phyloP scores from a whole-genome alignment of 1,139 yeast genomes.

The Geotrichum restrictum region DNA sequence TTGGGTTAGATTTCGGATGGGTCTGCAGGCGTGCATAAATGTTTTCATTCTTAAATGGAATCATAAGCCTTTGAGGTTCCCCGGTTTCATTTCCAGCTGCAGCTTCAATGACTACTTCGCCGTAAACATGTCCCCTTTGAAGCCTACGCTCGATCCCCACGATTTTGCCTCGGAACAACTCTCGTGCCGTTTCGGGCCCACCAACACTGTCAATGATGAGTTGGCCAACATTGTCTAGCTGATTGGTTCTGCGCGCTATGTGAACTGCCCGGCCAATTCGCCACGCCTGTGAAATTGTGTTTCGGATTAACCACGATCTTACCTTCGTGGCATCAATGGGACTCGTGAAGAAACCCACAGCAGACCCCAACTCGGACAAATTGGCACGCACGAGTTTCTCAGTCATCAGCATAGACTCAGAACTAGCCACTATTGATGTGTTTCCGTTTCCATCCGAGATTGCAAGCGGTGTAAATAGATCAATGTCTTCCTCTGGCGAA shows the following conservation, averaged over 20 bases:
- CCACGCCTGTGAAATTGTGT: constrained; percentile 45
- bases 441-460: constrained; percentile 49
- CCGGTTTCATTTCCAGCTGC: constrained; percentile 17
- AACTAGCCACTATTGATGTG: constrained; percentile 39
- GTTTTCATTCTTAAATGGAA: constrained; percentile 50
- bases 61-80: constrained; percentile 29
- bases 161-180: constrained; percentile 46
- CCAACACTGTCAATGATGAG: constrained; percentile 43
- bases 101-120: constrained; percentile 45
- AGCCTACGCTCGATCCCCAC: constrained; percentile 43
- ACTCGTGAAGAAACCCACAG: constrained; percentile 42
- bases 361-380: constrained; percentile 42
- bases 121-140: constrained; percentile 47
- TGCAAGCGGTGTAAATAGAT: constrained; percentile 40
- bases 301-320: constrained; percentile 22
- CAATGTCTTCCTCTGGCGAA: constrained; percentile 26
- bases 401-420: constrained; percentile 38
- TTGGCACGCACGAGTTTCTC: constrained; percentile 46
- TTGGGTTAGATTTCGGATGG: constrained; percentile 21
- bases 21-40: constrained; percentile 38
- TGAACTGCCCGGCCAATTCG: constrained; percentile 47
- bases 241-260: constrained; percentile 40
- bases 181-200: constrained; percentile 38
- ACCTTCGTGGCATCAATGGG: constrained; percentile 37
- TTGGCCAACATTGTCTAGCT: constrained; percentile 40